phyloP scores from a whole-genome alignment of 441 rosid genomes.

The Syzygium malaccense region DNA sequence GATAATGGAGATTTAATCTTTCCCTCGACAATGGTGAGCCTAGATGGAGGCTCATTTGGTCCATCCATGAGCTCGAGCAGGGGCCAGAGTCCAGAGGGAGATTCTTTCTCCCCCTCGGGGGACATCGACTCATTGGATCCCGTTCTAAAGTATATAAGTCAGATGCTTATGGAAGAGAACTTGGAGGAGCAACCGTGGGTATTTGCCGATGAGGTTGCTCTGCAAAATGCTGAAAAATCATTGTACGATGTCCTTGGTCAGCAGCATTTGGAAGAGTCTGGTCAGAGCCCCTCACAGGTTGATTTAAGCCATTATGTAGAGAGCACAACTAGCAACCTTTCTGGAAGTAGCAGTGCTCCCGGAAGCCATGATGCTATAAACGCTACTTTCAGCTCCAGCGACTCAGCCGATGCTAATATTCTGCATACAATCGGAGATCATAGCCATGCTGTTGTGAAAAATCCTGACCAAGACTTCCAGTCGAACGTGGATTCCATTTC shows the following conservation, averaged over 20 bases:
- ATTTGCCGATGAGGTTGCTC: background rate
- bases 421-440: background rate
- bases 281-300: background rate
- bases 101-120: slow-evolving; percentile 31
- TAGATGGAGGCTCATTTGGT: slow-evolving; percentile 7
- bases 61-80: slow-evolving; percentile 18
- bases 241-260: background rate
- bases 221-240: background rate
- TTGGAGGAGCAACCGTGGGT: background rate
- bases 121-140: slow-evolving; percentile 40
- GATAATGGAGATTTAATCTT: slow-evolving; percentile 4
- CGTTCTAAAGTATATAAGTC: background rate
- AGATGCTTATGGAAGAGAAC: background rate
- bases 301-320: background rate
- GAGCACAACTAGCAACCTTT: background rate
- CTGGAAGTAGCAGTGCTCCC: background rate
- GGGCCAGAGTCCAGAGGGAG: slow-evolving; percentile 11
- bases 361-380: background rate
- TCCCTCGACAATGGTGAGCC: background rate
- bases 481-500: background rate
- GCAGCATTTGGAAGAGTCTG: background rate
- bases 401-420: background rate
- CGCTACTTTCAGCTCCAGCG: background rate
- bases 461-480: background rate
- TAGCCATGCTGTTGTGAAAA: background rate